Base-by-base conservation (phyloP, 257 asterid genomes). In the Hygrophila difformis region DNA sequence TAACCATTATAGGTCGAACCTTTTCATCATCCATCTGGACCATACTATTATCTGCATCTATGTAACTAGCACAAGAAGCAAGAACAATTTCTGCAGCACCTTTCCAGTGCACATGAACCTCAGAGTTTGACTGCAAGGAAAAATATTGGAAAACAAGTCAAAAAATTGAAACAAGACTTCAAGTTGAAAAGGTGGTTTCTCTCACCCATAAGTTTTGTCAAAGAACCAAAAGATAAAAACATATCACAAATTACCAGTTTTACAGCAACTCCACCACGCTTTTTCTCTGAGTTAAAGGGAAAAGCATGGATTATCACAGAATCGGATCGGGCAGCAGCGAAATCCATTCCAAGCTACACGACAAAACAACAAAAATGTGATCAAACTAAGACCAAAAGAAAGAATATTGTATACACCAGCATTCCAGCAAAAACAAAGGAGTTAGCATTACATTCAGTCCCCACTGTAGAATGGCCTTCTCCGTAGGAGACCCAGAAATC, bases 401-500 rank as follows among this genome's bases (percentile, higher is more conserved):
- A 34, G 24, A 13, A 36, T 37, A 24, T 6, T n/a, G 26, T 5
- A 19, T 22, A 56, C 15, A 61, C 40, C 31, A 38, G 55, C 6
- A 56, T 18, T 57, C 40, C 31, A 38, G 55, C 6, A 59, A 24
- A 59, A 56, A 8, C 8, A 59, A 39, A 41, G 22, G 19, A 37
- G 55, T n/a, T 15, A n/a, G 15, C 58, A 44, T 57, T 79, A 89
- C 96, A 44, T 79, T 74, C 44, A 85, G 24, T 45, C 76, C 98
- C 93, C 89, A 89, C 61, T 75, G 93, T 61, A 89, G 88, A 64
- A 89, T 76, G 37, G 98, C 96, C 72, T 85, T 89, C 64, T 89
- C 98, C 19, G 98, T 89, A 42, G 98, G 96, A 31, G 98, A 89
- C 44, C 97, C 97, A 59, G 96, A 74, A 59, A 89, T 18, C 71